Base-by-base conservation (phyloP, 2,329 filamentous ascomycete species). In the Daldinia sp. region DNA sequence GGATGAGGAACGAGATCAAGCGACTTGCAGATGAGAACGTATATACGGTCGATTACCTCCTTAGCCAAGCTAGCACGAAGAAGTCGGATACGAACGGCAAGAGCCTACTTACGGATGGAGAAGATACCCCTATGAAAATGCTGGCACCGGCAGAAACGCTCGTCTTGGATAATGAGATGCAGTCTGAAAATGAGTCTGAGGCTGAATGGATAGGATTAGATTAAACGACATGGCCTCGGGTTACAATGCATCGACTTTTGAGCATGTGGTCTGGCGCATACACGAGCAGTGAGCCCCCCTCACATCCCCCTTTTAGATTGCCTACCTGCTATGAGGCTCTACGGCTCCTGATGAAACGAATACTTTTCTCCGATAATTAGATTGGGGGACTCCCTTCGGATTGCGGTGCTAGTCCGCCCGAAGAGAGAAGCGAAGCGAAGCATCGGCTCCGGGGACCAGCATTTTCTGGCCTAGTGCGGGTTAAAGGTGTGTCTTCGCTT, bases 11-110 rank as follows among this genome's bases (percentile, higher is more conserved):
- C 61, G 94, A 97, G 73, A 85, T 98, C 64, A 87, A 92, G 75
- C 86, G 88, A 68, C 78, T 97, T 66, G 92, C 92, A 0, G 93
- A 97, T 70, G 91, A 94, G 75, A 98, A 97, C 72, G 83, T 90
- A 52, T 96, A 96, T 79, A 90, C 91, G 76, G 88, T 97, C 55
- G 92, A 96, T 73, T 97, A 96, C 73, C 80, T 97, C 29, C 77
- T 87, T 6, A 81, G 82, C 0, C 85, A 87, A 74, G 81, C 81
- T 5, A 55, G 67, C 17, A 70, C 56, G 3, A 73, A 68, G 49
- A 52, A 57, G 30, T 5, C 25, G 37, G 54, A 54, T 37, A 55
- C 53, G 8, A 58, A 63, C 13, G 45, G 35, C 7, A 61, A 64
- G 21, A 25, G 17, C 17, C 29, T 60, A 11, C 47, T 71, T 3